These are phyloP conservation scores for Mucor lusitanicus DNA, from an alignment of 371 early-diverging fungal genomes.

Conservation along the genomic window DNA sequence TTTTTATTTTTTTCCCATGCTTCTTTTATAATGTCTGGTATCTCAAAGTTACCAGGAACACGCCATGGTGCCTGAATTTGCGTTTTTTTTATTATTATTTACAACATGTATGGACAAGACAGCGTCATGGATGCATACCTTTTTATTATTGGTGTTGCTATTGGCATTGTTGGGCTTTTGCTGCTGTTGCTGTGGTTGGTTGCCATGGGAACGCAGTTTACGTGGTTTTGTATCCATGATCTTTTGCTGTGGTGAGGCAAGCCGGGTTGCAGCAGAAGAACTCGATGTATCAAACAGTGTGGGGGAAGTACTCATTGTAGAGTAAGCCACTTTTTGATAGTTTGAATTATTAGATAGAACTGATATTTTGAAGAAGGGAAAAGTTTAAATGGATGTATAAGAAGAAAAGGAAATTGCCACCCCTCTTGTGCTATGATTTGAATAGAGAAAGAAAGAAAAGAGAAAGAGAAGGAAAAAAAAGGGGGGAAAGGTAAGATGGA, in stretches of 20 bases:
- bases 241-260: conserved; percentile 23
- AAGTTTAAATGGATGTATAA: conserved; percentile 1
- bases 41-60: conserved; percentile 48
- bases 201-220: background rate
- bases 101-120: background rate
- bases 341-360: background rate
- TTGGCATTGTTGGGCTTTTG: background rate
- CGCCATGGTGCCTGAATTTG: conserved; percentile 44
- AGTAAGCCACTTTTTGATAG: conserved; percentile 7
- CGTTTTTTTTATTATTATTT: background rate
- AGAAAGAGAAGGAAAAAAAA: conserved; percentile 4
- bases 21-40: conserved; percentile 54
- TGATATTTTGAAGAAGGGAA: background rate
- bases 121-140: background rate
- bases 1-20: conserved; percentile 34
- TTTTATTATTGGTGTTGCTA: conserved; percentile 2
- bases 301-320: conserved; percentile 27
- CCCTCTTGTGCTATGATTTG: background rate
- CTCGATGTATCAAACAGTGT: conserved; percentile 25
- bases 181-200: background rate
- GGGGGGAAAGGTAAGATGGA: background rate
- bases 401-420: background rate
- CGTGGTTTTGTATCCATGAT: conserved; percentile 9
- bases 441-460: conserved; percentile 3
- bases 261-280: conserved; percentile 22